Evolutionary conservation across 306 rosid genomes (phyloP).

Genomic region (Delonix regia): DNA sequence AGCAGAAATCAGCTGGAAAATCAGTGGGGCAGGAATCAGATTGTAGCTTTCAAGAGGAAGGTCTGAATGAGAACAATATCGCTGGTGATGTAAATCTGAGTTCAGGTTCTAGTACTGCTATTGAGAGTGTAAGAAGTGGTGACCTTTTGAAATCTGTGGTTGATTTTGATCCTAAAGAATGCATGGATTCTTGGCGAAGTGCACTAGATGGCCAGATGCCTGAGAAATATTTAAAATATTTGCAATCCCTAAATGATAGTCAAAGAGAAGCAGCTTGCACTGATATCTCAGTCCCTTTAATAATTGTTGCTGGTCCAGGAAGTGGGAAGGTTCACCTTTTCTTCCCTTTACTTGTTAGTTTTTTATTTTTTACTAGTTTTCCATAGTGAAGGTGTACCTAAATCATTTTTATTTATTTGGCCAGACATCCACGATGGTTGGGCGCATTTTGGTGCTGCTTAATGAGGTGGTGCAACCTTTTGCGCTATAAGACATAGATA

Average conservation of each 20-base stretch:
- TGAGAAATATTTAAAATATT: conserved; percentile 67
- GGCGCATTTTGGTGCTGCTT: conserved; percentile 86
- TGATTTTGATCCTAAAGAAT: conserved; percentile 33
- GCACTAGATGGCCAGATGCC: conserved; percentile 58
- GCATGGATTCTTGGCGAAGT: conserved; percentile 34
- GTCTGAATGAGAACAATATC: conserved; percentile 26
- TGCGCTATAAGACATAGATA: conserved; percentile 21
- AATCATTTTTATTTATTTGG: conserved; percentile 35
- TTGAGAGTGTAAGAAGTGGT: conserved; percentile 36
- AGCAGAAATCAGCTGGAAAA: conserved; percentile 56
- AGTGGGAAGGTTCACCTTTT: conserved; percentile 82
- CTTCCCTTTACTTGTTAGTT: background rate
- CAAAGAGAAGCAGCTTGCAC: conserved; percentile 90
- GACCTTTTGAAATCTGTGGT: conserved; percentile 34
- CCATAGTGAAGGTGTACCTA: conserved; percentile 39
- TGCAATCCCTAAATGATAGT: conserved; percentile 71
- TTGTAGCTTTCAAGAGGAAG: conserved; percentile 8
- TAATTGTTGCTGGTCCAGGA: conserved; percentile 97
- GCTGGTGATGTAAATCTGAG: conserved; percentile 25
- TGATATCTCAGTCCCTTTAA: conserved; percentile 75
- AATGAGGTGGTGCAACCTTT: conserved; percentile 63
- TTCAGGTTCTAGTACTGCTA: conserved; percentile 22
- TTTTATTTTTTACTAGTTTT: conserved; percentile 23
- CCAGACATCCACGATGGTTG: conserved; percentile 98
- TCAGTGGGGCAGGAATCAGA: conserved; percentile 31